Evolutionary conservation across 2,329 filamentous ascomycete species (phyloP).

Genomic region (Thielaviopsis cerberus): DNA sequence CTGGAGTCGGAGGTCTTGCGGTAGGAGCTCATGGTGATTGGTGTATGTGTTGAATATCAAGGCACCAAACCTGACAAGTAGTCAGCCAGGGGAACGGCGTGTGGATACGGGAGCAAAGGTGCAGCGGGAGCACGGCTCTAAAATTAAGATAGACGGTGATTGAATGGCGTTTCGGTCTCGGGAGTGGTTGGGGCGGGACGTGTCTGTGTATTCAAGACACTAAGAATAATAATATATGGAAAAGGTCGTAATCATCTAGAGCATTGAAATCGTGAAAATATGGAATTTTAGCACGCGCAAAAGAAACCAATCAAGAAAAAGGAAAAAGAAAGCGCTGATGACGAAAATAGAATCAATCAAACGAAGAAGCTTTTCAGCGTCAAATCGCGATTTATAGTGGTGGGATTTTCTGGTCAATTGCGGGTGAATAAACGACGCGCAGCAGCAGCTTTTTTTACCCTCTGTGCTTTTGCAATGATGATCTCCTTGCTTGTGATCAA

Average conservation of each 20-base stretch:
- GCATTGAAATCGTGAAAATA: neutral
- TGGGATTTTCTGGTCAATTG: neutral
- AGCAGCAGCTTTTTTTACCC: neutral
- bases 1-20: constrained; percentile 5
- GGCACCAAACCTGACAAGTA: neutral
- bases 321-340: neutral
- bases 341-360: neutral
- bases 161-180: neutral
- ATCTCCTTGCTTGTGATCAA: neutral
- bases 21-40: constrained; percentile 2
- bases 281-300: neutral
- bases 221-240: neutral
- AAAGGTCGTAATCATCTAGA: neutral
- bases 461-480: neutral
- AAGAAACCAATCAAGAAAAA: neutral
- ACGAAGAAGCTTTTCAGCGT: neutral
- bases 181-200: neutral
- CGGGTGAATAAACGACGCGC: neutral
- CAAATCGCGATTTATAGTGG: neutral
- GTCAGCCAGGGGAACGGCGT: neutral
- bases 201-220: neutral
- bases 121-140: neutral
- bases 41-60: neutral
- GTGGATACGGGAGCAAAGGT: neutral
- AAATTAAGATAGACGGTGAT: neutral